Percentiles rank a stretch among this genome's conserved stretches.
These are phyloP conservation scores for Xerocomellus chrysenteron DNA, from an alignment of 768 basidiomycete genomes.

Conservation along the genomic window DNA sequence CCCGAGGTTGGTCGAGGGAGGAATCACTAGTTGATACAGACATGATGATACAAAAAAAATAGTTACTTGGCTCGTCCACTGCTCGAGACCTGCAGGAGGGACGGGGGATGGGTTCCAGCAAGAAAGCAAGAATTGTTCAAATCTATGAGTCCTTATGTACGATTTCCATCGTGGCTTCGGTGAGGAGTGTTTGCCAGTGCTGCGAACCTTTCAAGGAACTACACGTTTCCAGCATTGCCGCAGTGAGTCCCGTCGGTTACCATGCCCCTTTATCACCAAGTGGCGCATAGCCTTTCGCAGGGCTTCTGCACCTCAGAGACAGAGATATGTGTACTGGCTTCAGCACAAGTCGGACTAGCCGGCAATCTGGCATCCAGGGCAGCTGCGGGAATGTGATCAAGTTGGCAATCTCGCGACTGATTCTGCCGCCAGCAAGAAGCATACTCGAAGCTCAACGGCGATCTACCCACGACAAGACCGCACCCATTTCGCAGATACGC, in stretches of 20 bases:
- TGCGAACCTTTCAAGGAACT: slow-evolving; percentile 18
- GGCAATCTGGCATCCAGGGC: not conserved
- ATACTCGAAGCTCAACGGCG: slow-evolving; percentile 11
- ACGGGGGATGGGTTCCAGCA: slow-evolving; percentile 16
- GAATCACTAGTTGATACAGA: slow-evolving; percentile 29
- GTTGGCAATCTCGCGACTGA: slow-evolving; percentile 6
- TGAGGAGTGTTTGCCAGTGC: slow-evolving; percentile 23
- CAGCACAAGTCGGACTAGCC: not conserved
- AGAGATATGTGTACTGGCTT: not conserved
- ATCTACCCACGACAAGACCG: slow-evolving; percentile 13
- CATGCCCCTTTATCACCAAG: slow-evolving; percentile 27
- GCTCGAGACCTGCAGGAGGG: slow-evolving; percentile 14
- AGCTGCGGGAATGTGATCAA: not conserved
- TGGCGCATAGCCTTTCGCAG: slow-evolving; percentile 11
- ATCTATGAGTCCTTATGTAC: slow-evolving; percentile 29
- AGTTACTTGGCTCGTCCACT: slow-evolving; percentile 14
- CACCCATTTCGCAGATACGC: slow-evolving; percentile 9
- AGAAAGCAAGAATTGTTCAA: slow-evolving; percentile 11
- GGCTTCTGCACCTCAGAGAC: slow-evolving; percentile 19
- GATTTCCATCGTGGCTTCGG: slow-evolving; percentile 36
- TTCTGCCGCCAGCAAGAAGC: not conserved
- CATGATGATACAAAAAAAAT: slow-evolving; percentile 30
- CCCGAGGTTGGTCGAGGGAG: slow-evolving; percentile 23
- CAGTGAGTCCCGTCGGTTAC: slow-evolving; percentile 32
- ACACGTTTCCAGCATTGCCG: slow-evolving; percentile 31